Evolutionary conservation across 805 yeast species (phyloP).

Genomic region (Wickerhamomyces kurtzmanii): DNA sequence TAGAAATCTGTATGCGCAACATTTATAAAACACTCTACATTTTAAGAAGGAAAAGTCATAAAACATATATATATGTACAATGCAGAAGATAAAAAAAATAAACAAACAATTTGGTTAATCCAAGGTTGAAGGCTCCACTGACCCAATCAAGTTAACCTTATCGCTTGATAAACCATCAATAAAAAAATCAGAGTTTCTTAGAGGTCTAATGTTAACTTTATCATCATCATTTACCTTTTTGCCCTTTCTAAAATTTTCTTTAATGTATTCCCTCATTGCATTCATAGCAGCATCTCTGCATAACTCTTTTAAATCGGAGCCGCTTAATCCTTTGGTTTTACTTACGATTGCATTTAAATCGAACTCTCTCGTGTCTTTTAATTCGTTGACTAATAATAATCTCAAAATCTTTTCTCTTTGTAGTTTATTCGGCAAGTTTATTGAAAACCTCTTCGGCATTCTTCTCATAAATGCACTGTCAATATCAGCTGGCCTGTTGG

Average conservation of each 20-base stretch:
- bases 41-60: too few species aligned
- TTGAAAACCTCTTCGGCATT: constrained; percentile 82
- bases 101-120: too few species aligned
- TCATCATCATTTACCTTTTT: constrained; percentile 24
- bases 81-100: too few species aligned
- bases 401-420: constrained; percentile 65
- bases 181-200: constrained; percentile 50
- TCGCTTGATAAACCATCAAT: too few species aligned
- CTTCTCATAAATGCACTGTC: constrained; percentile 90
- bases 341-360: constrained; percentile 50
- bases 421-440: constrained; percentile 55
- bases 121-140: too few species aligned
- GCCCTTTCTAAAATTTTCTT: constrained; percentile 30
- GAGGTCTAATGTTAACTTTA: constrained; percentile 42
- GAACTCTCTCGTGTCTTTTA: constrained; percentile 43
- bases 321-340: constrained; percentile 70
- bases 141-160: too few species aligned
- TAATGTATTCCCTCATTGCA: constrained; percentile 80
- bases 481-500: constrained; percentile 85
- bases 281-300: constrained; percentile 90
- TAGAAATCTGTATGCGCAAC: too few species aligned
- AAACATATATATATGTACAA: too few species aligned
- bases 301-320: constrained; percentile 84
- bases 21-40: too few species aligned
- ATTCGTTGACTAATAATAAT: constrained; percentile 60